Percentiles rank a stretch among this genome's conserved stretches.
phyloP scores from a whole-genome alignment of 352 stramenopile species.

The Pythium folliculosum region DNA sequence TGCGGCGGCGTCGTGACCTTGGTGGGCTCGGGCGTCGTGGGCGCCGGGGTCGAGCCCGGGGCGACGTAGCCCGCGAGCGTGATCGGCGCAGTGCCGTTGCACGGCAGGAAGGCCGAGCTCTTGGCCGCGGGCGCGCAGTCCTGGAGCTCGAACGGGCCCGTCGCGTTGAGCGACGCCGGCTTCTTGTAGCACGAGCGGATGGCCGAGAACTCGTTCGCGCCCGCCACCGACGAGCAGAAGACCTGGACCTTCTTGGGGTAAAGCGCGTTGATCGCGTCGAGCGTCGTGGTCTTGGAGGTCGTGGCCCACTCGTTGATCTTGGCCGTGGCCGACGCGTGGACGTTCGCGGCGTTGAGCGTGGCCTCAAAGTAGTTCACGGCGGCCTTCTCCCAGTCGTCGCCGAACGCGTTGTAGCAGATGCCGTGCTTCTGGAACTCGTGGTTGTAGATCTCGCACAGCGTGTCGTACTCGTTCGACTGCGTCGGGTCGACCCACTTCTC shows the following conservation, averaged over 20 bases:
- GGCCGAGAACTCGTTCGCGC: conserved; percentile 37
- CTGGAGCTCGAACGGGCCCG: conserved; percentile 45
- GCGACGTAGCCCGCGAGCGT: conserved; percentile 49
- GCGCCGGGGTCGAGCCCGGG: conserved; percentile 48
- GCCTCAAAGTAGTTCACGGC: conserved; percentile 69
- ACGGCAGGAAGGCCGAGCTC: conserved; percentile 46
- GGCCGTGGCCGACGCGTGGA: conserved; percentile 31
- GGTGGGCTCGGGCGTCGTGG: conserved; percentile 43
- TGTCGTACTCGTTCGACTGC: conserved; percentile 47
- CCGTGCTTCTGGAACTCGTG: conserved; percentile 88
- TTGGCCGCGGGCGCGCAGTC: conserved; percentile 52
- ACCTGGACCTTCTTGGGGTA: conserved; percentile 66
- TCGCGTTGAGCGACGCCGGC: conserved; percentile 29
- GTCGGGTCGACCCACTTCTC: conserved; percentile 70
- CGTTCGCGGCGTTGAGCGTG: conserved; percentile 49
- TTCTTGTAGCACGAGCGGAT: conserved; percentile 62
- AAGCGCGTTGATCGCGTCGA: conserved; percentile 33
- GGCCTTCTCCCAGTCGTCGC: conserved; percentile 46
- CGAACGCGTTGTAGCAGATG: conserved; percentile 66
- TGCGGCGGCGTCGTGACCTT: conserved; percentile 43
- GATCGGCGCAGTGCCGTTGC: conserved; percentile 44
- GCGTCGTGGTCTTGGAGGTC: conserved; percentile 6
- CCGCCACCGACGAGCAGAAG: conserved; percentile 51
- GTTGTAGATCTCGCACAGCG: conserved; percentile 81
- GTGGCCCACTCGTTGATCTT: conserved; percentile 59